These are phyloP conservation scores for Calcarisporium arbuscula DNA, from an alignment of 2,329 filamentous ascomycete genomes.

Conservation along the genomic window DNA sequence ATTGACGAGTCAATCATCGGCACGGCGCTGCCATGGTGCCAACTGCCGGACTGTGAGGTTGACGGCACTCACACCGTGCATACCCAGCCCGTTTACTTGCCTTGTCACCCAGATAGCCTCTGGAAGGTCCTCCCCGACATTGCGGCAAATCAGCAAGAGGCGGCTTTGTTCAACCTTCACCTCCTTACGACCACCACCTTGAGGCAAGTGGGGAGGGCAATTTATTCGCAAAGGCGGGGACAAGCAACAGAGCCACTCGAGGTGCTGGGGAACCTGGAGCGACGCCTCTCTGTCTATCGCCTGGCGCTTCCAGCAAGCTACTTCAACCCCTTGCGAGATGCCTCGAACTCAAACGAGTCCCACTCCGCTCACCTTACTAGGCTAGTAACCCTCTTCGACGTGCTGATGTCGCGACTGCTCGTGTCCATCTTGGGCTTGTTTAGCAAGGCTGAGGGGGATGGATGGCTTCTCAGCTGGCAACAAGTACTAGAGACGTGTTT, in stretches of 20 bases:
- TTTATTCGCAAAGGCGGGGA: neutral
- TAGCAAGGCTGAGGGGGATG: conserved; percentile 1
- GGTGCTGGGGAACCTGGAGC: conserved; percentile 1
- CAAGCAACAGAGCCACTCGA: no score
- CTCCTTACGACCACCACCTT: conserved; percentile 8
- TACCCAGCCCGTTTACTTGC: no score
- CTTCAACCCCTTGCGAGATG: conserved; percentile 10
- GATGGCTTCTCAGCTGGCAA: conserved; percentile 11
- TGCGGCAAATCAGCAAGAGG: neutral
- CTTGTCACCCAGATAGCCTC: neutral
- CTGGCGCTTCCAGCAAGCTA: conserved; percentile 6
- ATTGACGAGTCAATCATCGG: conserved; percentile 8
- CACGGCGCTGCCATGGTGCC: conserved; percentile 3
- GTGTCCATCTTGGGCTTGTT: conserved; percentile 7
- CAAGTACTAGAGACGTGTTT: conserved; percentile 10
- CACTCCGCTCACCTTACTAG: conserved; percentile 7
- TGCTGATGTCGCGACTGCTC: conserved; percentile 10
- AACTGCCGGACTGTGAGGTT: no score
- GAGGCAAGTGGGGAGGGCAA: conserved; percentile 3
- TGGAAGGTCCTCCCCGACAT: neutral
- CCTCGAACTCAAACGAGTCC: conserved; percentile 8
- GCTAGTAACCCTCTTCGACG: conserved; percentile 10
- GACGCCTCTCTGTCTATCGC: conserved; percentile 1
- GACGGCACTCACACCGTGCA: no score
- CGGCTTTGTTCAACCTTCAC: conserved; percentile 5